phyloP scores from a whole-genome alignment of 1,284 basidiomycete species.

The Wallemia ichthyophaga region DNA sequence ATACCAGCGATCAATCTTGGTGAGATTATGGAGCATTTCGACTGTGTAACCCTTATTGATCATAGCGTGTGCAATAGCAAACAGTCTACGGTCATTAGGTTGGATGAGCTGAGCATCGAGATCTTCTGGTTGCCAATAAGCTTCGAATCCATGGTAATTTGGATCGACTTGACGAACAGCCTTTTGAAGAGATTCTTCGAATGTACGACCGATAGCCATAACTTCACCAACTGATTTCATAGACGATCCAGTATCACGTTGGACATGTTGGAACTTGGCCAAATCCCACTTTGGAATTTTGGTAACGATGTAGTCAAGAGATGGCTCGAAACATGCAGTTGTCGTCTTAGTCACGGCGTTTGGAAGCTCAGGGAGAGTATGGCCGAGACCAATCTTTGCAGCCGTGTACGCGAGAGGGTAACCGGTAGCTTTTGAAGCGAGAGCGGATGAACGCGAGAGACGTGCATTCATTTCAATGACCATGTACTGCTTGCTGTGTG shows the following conservation, averaged over 20 bases:
- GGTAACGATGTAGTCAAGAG: slow-evolving; percentile 94
- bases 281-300: slow-evolving; percentile 99
- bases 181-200: slow-evolving; percentile 95
- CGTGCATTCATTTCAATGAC: slow-evolving; percentile 96
- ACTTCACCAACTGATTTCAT: slow-evolving; percentile 99
- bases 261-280: slow-evolving; percentile 87
- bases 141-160: slow-evolving; percentile 31
- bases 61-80: slow-evolving; percentile 93
- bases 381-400: slow-evolving; percentile 93
- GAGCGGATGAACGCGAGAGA: slow-evolving; percentile 34
- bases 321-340: slow-evolving; percentile 98
- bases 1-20: slow-evolving; percentile 99
- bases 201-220: slow-evolving; percentile 98
- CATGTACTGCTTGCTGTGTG: slow-evolving; percentile 71
- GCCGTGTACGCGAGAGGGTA: slow-evolving; percentile 98
- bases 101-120: slow-evolving; percentile 41
- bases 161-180: slow-evolving; percentile 93
- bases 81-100: slow-evolving; percentile 70
- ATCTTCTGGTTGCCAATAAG: slow-evolving; percentile 38
- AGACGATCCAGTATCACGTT: slow-evolving; percentile 76
- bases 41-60: slow-evolving; percentile 74
- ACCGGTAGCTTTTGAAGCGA: slow-evolving; percentile 95
- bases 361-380: slow-evolving; percentile 88
- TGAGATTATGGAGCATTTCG: slow-evolving; percentile 65
- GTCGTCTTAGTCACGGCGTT: slow-evolving; percentile 99